phyloP scores from a whole-genome alignment of 208 protist genomes.

The Leishmania gerbilli region DNA sequence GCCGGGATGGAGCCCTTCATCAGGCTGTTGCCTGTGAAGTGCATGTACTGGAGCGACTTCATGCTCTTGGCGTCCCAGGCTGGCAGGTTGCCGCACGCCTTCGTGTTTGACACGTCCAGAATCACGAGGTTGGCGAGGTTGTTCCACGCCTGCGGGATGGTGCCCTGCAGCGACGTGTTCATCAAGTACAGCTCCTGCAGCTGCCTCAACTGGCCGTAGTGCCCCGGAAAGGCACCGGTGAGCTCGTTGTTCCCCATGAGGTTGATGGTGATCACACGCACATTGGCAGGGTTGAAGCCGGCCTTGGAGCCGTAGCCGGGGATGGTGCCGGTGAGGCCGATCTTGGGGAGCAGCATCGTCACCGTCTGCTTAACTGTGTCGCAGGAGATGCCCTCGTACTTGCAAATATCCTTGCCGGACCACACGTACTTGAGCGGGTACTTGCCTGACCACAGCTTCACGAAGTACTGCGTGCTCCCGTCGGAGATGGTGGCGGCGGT shows the following conservation, averaged over 20 bases:
- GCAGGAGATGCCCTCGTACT: slow-evolving; percentile 46
- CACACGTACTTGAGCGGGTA: slow-evolving; percentile 39
- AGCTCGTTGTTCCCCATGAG: slow-evolving; percentile 27
- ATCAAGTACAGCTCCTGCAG: slow-evolving; percentile 36
- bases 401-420: slow-evolving; percentile 42
- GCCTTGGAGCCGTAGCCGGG: slow-evolving; percentile 19
- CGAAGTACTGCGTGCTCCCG: slow-evolving; percentile 37
- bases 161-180: slow-evolving; percentile 29
- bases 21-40: slow-evolving; percentile 23
- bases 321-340: slow-evolving; percentile 35
- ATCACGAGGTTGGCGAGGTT: slow-evolving; percentile 23
- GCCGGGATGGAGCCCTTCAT: slow-evolving; percentile 37
- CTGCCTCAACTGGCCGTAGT: slow-evolving; percentile 28
- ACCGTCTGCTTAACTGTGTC: slow-evolving; percentile 28
- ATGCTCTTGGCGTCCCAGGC: slow-evolving; percentile 31
- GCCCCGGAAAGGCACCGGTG: slow-evolving; percentile 30
- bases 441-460: slow-evolving; percentile 23
- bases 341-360: slow-evolving; percentile 20
- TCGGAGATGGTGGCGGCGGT: slow-evolving; percentile 17
- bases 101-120: slow-evolving; percentile 39
- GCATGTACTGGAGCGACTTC: slow-evolving; percentile 22
- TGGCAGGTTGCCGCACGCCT: slow-evolving; percentile 40
- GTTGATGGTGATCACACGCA: slow-evolving; percentile 34
- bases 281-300: slow-evolving; percentile 22
- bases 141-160: slow-evolving; percentile 44